Conservation (phyloP, 2,329 filamentous ascomycete genomes). For the Trichoderma sp. region DNA sequence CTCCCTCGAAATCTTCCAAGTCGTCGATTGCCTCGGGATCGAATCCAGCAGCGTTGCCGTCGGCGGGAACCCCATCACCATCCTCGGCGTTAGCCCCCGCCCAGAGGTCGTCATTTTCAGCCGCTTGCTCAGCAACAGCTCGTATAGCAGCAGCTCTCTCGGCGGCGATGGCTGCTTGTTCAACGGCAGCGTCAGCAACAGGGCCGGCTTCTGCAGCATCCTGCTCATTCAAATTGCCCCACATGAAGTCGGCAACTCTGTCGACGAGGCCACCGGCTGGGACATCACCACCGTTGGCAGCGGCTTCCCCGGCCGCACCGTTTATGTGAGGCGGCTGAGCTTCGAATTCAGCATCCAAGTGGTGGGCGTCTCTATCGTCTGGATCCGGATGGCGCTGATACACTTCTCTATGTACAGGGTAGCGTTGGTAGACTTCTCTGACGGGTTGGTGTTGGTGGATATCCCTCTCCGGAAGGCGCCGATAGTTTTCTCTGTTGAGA, state of each 20-base stretch:
- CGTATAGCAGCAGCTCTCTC: neutral
- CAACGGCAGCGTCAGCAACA: constrained; percentile 7
- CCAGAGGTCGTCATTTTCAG: constrained; percentile 50
- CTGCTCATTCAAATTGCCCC: constrained; percentile 51
- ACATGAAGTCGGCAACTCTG: constrained; percentile 59
- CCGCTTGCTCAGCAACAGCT: constrained; percentile 11
- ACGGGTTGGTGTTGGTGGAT: neutral
- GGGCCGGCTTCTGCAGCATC: constrained; percentile 20
- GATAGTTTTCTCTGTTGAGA: neutral
- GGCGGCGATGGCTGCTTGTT: neutral
- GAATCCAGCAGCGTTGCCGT: constrained; percentile 57
- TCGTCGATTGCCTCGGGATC: constrained; percentile 78
- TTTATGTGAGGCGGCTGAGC: neutral
- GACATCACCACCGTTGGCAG: constrained; percentile 20
- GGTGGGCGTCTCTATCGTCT: neutral
- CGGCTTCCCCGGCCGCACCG: constrained; percentile 20
- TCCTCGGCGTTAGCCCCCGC: constrained; percentile 35
- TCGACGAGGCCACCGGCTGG: constrained; percentile 29
- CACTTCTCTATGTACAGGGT: neutral
- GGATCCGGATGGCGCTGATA: neutral
- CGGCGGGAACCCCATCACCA: constrained; percentile 41
- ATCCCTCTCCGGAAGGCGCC: neutral
- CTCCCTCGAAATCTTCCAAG: constrained; percentile 91
- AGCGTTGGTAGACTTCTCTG: neutral
- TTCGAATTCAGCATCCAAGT: constrained; percentile 9